Base-by-base conservation (phyloP, 768 basidiomycete species). In the Rhizopogon vesiculosus region DNA sequence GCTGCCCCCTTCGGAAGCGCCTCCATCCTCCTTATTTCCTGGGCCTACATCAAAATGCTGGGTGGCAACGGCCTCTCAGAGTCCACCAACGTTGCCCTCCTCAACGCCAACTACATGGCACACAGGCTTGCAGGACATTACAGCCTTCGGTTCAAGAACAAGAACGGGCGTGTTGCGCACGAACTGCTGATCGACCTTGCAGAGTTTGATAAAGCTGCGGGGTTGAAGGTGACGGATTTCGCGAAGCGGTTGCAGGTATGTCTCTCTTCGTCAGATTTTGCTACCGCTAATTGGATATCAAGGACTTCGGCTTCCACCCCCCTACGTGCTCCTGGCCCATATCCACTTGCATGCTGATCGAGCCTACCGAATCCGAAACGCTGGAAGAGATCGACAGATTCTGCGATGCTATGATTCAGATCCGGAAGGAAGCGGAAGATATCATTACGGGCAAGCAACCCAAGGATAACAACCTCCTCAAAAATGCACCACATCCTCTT, bases 31-130 rank as follows among this genome's bases (percentile, higher is more conserved):
- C 79, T 95, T 58, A 98, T 98, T 64, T 98, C 95, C 0, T 98
- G 96, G 95, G 96, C 97, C 12, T 99, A 97, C 72, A 92, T 97
- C 80, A 96, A 91, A 76, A 98, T 99, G 97, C 83, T 99, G n/a
- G 97, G 97, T 28, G 96, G 95, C 7, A 76, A 83, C 54, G 97
- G 97, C 7, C 81, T 99, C 28, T 82, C 85, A 22, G 82, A 93
- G 56, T 86, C 93, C 0, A 90, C 94, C 3, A 90, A 89, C 63
- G 74, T 91, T 31, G 93, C 97, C 1, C 79, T 99, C 31, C 81
- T 99, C 42, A 98, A 87, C 65, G 97, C 97, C 48, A 99, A 99
- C 72, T 99, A 98, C 72, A 97, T 98, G 82, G 94, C 95, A 18
- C 81, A 87, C 64, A 84, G 93, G 45, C 83, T 99, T 35, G 80